These are phyloP conservation scores for Pisolithus albus DNA, from an alignment of 768 basidiomycete species.

Conservation along the genomic window DNA sequence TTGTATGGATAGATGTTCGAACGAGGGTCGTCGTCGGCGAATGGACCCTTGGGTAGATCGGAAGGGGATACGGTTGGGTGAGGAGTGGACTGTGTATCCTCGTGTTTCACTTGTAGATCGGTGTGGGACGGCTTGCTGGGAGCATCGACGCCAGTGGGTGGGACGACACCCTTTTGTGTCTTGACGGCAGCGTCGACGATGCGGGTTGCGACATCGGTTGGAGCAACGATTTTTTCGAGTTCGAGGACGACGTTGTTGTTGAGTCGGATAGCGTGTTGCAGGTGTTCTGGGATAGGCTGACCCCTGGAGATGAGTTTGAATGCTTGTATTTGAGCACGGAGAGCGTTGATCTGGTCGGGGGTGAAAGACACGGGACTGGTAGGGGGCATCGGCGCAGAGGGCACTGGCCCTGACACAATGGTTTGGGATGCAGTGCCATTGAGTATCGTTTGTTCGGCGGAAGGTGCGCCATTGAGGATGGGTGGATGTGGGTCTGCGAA, in stretches of 20 bases:
- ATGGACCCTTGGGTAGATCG: slow-evolving; percentile 65
- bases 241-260: slow-evolving; percentile 55
- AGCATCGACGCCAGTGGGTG: slow-evolving; percentile 15
- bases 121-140: slow-evolving; percentile 18
- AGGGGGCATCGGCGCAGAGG: slow-evolving; percentile 46
- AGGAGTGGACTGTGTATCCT: slow-evolving; percentile 38
- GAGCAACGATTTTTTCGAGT: slow-evolving; percentile 58
- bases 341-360: slow-evolving; percentile 61
- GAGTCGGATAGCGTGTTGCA: slow-evolving; percentile 65
- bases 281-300: slow-evolving; percentile 56
- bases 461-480: slow-evolving; percentile 19
- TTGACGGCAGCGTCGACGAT: slow-evolving; percentile 74
- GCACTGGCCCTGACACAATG: slow-evolving; percentile 45
- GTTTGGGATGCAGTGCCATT: slow-evolving; percentile 27
- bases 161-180: slow-evolving; percentile 48
- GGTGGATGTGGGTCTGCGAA: slow-evolving; percentile 20
- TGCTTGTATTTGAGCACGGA: slow-evolving; percentile 79
- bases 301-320: slow-evolving; percentile 67
- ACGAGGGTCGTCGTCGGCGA: slow-evolving; percentile 70
- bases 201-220: slow-evolving; percentile 51
- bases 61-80: slow-evolving; percentile 40
- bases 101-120: slow-evolving; percentile 43
- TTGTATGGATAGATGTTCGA: slow-evolving; percentile 91
- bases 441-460: slow-evolving; percentile 16
- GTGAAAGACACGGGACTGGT: slow-evolving; percentile 77